Conservation (phyloP, 2,329 filamentous ascomycete species). For the Penicillium occitanis region DNA sequence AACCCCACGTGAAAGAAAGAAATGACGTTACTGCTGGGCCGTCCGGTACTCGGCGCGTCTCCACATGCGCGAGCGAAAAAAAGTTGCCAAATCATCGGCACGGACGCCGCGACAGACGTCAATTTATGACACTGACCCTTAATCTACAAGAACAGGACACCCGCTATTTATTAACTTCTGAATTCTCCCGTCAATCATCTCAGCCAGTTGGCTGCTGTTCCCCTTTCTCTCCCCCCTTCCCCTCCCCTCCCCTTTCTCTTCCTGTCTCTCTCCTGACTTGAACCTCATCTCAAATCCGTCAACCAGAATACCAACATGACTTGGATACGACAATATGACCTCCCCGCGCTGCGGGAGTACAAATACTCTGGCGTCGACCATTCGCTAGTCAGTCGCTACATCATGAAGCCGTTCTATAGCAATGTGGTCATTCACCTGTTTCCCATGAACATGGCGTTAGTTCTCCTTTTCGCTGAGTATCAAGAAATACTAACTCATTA, state of each 20-base stretch:
- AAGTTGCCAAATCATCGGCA: conserved; percentile 13
- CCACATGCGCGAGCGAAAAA: not conserved
- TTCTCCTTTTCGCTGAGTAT: conserved; percentile 27
- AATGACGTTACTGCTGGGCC: not conserved
- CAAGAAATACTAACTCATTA: not conserved
- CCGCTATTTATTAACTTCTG: not conserved
- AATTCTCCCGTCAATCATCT: not conserved
- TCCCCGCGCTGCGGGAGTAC: conserved; percentile 87
- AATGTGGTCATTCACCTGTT: conserved; percentile 92
- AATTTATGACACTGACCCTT: conserved; percentile 6
- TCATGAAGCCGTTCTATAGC: conserved; percentile 97
- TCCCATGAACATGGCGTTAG: conserved; percentile 87
- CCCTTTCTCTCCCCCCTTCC: not conserved
- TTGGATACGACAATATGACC: conserved; percentile 89
- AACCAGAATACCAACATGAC: conserved; percentile 61
- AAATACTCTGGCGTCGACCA: conserved; percentile 92
- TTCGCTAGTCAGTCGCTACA: conserved; percentile 84
- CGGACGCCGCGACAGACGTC: conserved; percentile 1
- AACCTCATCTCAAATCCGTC: not conserved
- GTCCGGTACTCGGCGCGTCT: conserved; percentile 3
- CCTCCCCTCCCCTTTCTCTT: not conserved
- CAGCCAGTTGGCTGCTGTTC: not conserved
- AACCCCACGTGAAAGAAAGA: conserved; percentile 1
- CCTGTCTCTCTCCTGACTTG: not conserved
- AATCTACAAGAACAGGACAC: not conserved